Conservation (phyloP, 495 filamentous ascomycete species). For the Staphylotrichum longicolle region DNA sequence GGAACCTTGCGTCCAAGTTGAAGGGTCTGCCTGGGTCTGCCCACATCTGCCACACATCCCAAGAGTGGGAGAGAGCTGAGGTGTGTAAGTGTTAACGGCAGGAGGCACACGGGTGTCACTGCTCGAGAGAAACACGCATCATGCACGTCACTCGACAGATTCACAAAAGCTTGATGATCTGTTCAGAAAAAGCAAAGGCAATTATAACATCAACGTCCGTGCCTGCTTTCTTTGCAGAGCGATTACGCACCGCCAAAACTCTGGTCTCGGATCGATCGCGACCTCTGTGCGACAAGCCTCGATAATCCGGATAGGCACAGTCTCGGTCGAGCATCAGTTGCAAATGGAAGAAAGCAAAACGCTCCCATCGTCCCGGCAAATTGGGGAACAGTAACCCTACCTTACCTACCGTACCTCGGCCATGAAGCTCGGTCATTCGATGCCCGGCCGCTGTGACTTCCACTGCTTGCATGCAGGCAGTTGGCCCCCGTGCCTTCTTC, state of each 20-base stretch:
- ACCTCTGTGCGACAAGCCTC: slow-evolving; percentile 1
- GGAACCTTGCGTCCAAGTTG: too few relatives aligned
- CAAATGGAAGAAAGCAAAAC: slow-evolving; percentile 10
- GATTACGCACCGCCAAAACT: background rate
- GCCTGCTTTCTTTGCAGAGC: background rate
- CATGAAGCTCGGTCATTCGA: background rate
- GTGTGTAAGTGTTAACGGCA: slow-evolving; percentile 22
- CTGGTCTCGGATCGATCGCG: background rate
- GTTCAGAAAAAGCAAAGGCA: background rate
- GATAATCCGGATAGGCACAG: background rate
- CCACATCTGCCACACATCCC: background rate
- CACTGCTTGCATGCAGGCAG: slow-evolving; percentile 7
- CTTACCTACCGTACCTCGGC: background rate
- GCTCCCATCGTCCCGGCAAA: background rate
- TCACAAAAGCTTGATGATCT: background rate
- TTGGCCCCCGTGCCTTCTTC: slow-evolving; percentile 6
- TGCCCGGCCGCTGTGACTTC: slow-evolving; percentile 3
- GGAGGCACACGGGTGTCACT: background rate
- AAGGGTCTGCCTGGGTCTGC: background rate
- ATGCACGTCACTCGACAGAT: slow-evolving; percentile 1
- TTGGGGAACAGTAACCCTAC: background rate
- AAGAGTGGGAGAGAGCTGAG: background rate
- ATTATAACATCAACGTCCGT: background rate
- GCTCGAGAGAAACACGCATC: background rate
- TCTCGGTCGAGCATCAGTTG: background rate